Evolutionary conservation across 2,329 filamentous ascomycete genomes (phyloP), one percentile per base, ranked within the genome.

Genomic region (Niveomyces coronatus): DNA sequence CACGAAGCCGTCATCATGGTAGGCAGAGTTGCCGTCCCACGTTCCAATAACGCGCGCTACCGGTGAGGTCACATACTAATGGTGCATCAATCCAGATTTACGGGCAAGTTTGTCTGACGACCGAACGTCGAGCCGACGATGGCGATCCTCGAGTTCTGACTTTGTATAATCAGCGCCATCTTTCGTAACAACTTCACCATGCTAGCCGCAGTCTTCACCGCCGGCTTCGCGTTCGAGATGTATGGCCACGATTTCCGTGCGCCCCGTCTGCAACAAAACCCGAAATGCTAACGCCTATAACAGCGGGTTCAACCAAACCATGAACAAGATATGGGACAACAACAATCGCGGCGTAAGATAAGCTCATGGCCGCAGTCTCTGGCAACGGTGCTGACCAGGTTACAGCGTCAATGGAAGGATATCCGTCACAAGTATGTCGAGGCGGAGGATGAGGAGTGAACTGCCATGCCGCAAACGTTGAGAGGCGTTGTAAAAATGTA

Each of bases 381-480:
- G 14, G 15, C 1, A 18, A 17, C 23, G 24, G 19, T 48, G 47
- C 57, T 61, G 50, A 60, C 47, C 9, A 19, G 29, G 28, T 37
- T 35, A 20, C 48, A 96, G 89, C 86, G 89, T 57, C 89, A 95
- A 93, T 96, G 91, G 91, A 95, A 95, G 76, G 91, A 98, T 63
- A 95, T 98, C 71, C 89, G 93, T 69, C 69, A 80, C 63, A 81
- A 75, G 65, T 98, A 94, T 65, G 63, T 94, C 55, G 67, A 84
- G 65, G 71, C 70, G 40, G 79, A 83, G 47, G 79, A 79, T 48
- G 75, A 80, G 47, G 79, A 81, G 56, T 62, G 66, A 50, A 55
- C n/a, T n/a, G 51, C 42, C 14, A 32, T 11, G n/a, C 44, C 45
- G 26, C 27, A 17, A 11, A 11, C 22, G 7, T 7, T 24, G 11